These are phyloP conservation scores for Boletus eberwhitei DNA, from an alignment of 768 basidiomycete genomes.

Conservation along the genomic window DNA sequence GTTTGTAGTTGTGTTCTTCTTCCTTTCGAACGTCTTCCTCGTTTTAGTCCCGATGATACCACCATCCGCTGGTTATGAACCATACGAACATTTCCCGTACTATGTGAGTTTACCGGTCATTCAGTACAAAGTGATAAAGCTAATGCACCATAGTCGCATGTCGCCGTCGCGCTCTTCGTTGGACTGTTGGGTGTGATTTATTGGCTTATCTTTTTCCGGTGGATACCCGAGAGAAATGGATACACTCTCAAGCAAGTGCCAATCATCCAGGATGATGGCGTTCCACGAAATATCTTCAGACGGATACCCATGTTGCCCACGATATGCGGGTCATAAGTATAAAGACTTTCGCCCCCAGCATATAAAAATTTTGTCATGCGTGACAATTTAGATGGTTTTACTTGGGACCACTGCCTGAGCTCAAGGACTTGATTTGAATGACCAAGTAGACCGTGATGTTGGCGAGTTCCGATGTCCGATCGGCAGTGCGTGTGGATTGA, in stretches of 20 bases:
- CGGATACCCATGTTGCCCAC: conserved; percentile 27
- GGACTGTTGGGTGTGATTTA: conserved; percentile 50
- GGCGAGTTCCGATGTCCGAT: conserved; percentile 8
- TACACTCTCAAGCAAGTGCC: conserved; percentile 49
- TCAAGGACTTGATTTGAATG: neutral
- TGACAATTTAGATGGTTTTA: neutral
- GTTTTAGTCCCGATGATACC: conserved; percentile 62
- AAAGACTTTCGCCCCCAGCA: neutral
- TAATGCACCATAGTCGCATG: conserved; percentile 42
- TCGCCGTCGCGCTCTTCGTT: conserved; percentile 43
- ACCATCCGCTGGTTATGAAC: conserved; percentile 46
- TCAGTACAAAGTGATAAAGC: neutral
- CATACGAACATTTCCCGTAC: conserved; percentile 62
- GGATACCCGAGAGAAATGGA: conserved; percentile 46
- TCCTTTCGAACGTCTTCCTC: conserved; percentile 64
- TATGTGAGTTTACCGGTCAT: conserved; percentile 45
- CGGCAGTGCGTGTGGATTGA: neutral
- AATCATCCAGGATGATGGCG: conserved; percentile 53
- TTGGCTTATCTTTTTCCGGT: conserved; percentile 53
- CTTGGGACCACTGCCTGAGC: neutral
- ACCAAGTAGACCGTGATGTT: neutral
- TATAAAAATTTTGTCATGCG: neutral
- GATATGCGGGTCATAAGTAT: neutral
- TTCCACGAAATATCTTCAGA: conserved; percentile 51
- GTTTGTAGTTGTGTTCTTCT: conserved; percentile 48